Base-by-base conservation (phyloP, 169 alveolate genomes). In the Eimeria mitis region DNA sequence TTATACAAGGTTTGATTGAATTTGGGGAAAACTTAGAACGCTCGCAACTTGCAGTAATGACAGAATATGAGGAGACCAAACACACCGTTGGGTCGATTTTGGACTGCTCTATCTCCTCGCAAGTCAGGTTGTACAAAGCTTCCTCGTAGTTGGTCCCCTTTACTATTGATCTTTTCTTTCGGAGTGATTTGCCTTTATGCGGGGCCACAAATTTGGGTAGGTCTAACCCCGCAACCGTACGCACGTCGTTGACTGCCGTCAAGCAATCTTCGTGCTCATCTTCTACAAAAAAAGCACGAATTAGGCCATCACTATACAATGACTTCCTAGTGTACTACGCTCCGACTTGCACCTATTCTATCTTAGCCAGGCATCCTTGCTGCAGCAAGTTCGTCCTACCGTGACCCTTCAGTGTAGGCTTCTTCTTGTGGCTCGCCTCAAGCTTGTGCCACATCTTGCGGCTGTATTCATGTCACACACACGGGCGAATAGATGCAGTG, bases 181-280 rank as follows among this genome's bases (percentile, higher is more conserved):
- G 44, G 28, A 49, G 28, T 54, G 31, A 1, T 37, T 25, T 49
- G 28, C 0, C n/a, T 0, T 7, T n/a, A 28, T 3, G 0, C 0
- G 52, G 31, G 44, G 47, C 47, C 7, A 68, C 63, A 28, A 87
- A 87, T 40, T 28, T 37, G 19, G 21, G 37, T 16, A 87, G 83
- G 0, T 37, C n/a, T 13, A 87, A 68, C 5, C 79, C 81, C 65
- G 31, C 92, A 6, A 14, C 81, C 78, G 28, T 54, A 61, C 92
- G 78, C 83, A 87, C 83, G 8, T 14, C 81, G 44, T 87, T 87
- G 68, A 87, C 92, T 6, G 92, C 92, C 0, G 61, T 44, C 92
- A 87, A 2, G 68, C 37, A 63, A 0, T 34, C 61, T 37, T 8
- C 8, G 44, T 63, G 68, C 19, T 61, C 65, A 13, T 3, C 40